A percentile compares a stretch with the other conserved stretches of the same genome.
phyloP scores from a whole-genome alignment of 768 basidiomycete genomes.

The Pilatotrama ljubarskyi region DNA sequence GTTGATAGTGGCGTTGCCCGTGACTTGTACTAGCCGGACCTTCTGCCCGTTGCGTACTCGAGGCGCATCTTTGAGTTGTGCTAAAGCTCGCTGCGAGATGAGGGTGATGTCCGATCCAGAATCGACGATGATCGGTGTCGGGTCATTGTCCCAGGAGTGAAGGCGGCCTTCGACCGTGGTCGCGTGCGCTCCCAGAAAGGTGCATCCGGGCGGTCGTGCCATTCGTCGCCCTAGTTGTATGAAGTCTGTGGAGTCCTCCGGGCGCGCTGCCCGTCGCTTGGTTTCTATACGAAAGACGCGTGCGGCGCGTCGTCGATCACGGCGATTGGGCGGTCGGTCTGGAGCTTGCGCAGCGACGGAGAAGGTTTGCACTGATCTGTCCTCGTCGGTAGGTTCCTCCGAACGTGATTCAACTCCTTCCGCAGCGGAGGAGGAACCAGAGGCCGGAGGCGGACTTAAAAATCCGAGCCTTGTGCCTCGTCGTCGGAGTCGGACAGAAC shows the following conservation, averaged over 20 bases:
- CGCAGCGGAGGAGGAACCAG: neutral
- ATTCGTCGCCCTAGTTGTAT: neutral
- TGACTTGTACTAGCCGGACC: conserved; percentile 36
- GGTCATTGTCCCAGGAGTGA: neutral
- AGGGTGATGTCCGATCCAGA: conserved; percentile 40
- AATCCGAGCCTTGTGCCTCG: conserved; percentile 18
- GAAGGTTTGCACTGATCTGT: neutral
- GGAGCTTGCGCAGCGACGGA: neutral
- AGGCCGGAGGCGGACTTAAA: conserved; percentile 19
- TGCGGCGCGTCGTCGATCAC: neutral
- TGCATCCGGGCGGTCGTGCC: conserved; percentile 29
- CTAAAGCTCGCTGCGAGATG: conserved; percentile 28
- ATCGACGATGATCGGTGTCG: conserved; percentile 26
- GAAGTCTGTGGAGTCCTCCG: neutral
- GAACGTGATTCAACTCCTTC: neutral
- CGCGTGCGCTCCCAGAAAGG: conserved; percentile 36
- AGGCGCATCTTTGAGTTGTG: conserved; percentile 11
- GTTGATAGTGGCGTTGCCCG: conserved; percentile 29
- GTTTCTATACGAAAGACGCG: neutral
- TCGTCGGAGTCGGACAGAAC: conserved; percentile 10
- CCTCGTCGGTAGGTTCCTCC: neutral
- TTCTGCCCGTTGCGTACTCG: conserved; percentile 29
- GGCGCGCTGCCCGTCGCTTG: neutral
- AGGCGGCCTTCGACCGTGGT: conserved; percentile 20
- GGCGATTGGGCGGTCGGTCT: neutral